Evolutionary conservation across 192 early-diverging fungal genomes (phyloP).

Genomic region (Backusella tuberculispora): DNA sequence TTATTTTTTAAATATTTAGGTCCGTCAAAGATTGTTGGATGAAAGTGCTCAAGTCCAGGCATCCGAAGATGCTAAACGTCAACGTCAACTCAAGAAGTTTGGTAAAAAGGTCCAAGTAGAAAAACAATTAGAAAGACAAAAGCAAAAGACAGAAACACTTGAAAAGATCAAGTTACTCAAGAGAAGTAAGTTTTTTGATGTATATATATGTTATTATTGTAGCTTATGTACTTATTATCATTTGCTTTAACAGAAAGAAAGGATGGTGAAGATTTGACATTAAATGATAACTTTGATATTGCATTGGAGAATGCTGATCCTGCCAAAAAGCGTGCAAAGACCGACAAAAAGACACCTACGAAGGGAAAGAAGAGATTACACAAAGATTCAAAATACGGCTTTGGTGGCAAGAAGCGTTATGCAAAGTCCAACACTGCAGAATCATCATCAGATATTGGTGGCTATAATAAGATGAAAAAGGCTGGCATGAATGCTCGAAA

Average conservation of each 20-base stretch:
- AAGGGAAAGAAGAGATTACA: slow-evolving; percentile 52
- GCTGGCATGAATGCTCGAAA: not conserved
- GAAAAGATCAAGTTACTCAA: slow-evolving; percentile 92
- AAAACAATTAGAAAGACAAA: slow-evolving; percentile 86
- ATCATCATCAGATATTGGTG: slow-evolving; percentile 71
- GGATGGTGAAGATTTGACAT: slow-evolving; percentile 47
- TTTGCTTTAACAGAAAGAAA: slow-evolving; percentile 51
- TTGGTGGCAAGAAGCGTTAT: slow-evolving; percentile 85
- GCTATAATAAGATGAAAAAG: slow-evolving; percentile 33
- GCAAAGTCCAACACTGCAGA: slow-evolving; percentile 83
- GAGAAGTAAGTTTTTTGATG: slow-evolving; percentile 73
- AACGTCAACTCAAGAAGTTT: slow-evolving; percentile 94
- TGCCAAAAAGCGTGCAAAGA: slow-evolving; percentile 30
- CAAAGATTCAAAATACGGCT: slow-evolving; percentile 90
- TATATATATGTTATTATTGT: not conserved
- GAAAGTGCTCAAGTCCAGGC: slow-evolving; percentile 80
- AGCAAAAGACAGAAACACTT: slow-evolving; percentile 83
- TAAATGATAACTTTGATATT: slow-evolving; percentile 75
- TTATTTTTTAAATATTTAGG: slow-evolving; percentile 30
- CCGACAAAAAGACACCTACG: slow-evolving; percentile 16
- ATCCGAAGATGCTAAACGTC: slow-evolving; percentile 82
- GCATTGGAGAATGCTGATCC: slow-evolving; percentile 56
- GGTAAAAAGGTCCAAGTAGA: slow-evolving; percentile 96
- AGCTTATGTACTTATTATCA: not conserved
- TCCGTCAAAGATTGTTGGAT: slow-evolving; percentile 85